Conservation (phyloP, 495 filamentous ascomycete genomes). For the Neurospora sp. region DNA sequence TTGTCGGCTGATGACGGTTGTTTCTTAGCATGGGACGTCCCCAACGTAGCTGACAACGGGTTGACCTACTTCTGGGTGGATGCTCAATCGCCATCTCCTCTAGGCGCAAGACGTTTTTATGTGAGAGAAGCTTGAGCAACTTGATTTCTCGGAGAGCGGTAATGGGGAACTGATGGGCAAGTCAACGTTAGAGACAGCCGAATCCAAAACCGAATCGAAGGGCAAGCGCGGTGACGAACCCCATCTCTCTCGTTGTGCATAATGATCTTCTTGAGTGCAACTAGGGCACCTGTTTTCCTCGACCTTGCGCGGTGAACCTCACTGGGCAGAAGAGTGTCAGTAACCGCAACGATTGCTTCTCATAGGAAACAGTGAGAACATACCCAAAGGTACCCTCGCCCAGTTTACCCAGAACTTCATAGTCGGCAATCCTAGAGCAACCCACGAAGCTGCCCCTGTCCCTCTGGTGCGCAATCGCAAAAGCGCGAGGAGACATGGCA, state of each 20-base stretch:
- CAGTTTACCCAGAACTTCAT: slow-evolving; percentile 81
- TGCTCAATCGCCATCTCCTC: slow-evolving; percentile 95
- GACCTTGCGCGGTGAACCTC: slow-evolving; percentile 88
- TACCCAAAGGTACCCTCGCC: slow-evolving; percentile 97
- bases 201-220: neutral
- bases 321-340: slow-evolving; percentile 31
- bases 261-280: slow-evolving; percentile 91
- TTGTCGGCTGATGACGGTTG: slow-evolving; percentile 47
- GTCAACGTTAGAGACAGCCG: slow-evolving; percentile 8
- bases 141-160: slow-evolving; percentile 85
- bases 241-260: slow-evolving; percentile 83
- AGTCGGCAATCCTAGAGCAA: slow-evolving; percentile 79
- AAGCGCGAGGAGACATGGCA: slow-evolving; percentile 28
- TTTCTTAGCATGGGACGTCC: neutral
- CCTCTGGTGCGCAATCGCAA: slow-evolving; percentile 35
- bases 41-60: neutral
- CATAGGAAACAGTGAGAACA: slow-evolving; percentile 9
- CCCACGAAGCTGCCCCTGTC: slow-evolving; percentile 55
- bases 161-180: slow-evolving; percentile 52
- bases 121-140: slow-evolving; percentile 84
- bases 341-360: neutral
- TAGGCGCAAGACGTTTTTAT: slow-evolving; percentile 76
- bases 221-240: slow-evolving; percentile 32
- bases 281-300: slow-evolving; percentile 56
- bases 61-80: slow-evolving; percentile 45